Base-by-base conservation (phyloP, 2,329 filamentous ascomycete genomes). In the Nectriaceae sp. region DNA sequence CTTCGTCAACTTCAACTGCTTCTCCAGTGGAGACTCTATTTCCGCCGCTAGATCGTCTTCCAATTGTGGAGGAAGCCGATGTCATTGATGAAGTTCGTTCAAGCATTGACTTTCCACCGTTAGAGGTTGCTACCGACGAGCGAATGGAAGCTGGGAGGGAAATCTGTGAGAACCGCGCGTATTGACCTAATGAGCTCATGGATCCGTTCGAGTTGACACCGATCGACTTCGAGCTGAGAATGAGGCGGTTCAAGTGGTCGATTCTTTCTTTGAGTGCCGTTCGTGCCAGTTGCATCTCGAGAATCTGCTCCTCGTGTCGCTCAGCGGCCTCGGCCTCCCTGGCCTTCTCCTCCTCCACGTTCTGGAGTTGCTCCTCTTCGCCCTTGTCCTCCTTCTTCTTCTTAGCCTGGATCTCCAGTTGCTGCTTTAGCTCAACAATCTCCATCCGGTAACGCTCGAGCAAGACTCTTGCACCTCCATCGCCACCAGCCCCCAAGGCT, bases 261-360 rank as follows among this genome's bases (percentile, higher is more conserved):
- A 99, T 99, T 22, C 94, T 87, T 74, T 99, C 94, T 69, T 97
- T 99, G 46, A 99, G 75, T 1, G 94, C 94, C 1, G 94, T 99
- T 36, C 94, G 85, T 24, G 94, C 94, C 40, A 99, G 80, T 67
- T 99, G 94, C 89, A 99, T 97, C 70, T 99, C 94, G 46, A 99
- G 78, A 81, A 99, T 93, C 69, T 99, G 94, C 73, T 97, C 94
- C 65, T 97, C 92, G 59, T 97, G 94, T 33, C 91, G 84, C 57
- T 90, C 83, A 57, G 91, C 86, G 6, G 89, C 88, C 70, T 97
- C 90, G 59, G 87, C 83, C 66, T 94, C 86, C 16, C 85, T 78
- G 35, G 77, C 84, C 57, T 85, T 82, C 62, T 94, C 89, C 57
- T 89, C 84, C 62, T 89, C 83, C 41, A 85, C 82, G 50, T 87